Evolutionary conservation across 1,284 basidiomycete species (phyloP).

Genomic region (Rhodotorula sp.): DNA sequence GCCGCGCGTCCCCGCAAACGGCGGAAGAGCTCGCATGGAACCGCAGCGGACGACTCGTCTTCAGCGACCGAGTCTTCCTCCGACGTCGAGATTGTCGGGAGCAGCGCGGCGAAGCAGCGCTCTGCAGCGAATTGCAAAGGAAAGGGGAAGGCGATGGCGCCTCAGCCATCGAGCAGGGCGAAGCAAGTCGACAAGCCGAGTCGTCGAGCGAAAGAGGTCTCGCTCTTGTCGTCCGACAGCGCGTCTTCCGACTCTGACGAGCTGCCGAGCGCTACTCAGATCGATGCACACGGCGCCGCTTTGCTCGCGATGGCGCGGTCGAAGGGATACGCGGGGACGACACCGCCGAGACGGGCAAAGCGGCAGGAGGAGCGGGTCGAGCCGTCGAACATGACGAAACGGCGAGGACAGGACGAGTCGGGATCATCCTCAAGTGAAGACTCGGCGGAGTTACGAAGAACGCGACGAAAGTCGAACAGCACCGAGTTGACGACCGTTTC

Average conservation of each 20-base stretch:
- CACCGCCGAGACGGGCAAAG: slow-evolving; percentile 5
- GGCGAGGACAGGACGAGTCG: not conserved
- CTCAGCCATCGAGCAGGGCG: not conserved
- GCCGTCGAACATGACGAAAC: too few relatives aligned
- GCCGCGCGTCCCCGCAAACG: slow-evolving; percentile 1
- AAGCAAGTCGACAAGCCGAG: not conserved
- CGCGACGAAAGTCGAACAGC: slow-evolving; percentile 3
- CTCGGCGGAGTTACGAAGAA: not conserved
- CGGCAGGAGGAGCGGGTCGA: not conserved
- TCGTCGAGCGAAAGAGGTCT: not conserved
- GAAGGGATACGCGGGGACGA: slow-evolving; percentile 4
- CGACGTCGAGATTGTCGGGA: slow-evolving; percentile 14
- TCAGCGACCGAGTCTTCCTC: not conserved
- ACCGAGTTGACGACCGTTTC: slow-evolving; percentile 20
- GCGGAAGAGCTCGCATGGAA: slow-evolving; percentile 4
- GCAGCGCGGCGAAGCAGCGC: not conserved
- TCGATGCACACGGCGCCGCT: not conserved
- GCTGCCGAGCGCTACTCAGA: slow-evolving; percentile 18
- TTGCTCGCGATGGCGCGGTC: slow-evolving; percentile 17
- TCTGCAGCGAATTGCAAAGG: not conserved
- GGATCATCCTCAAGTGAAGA: not conserved
- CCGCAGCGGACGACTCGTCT: too few relatives aligned
- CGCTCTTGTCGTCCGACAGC: slow-evolving; percentile 3
- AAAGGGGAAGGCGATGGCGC: not conserved
- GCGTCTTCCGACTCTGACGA: not conserved